Evolutionary conservation across 495 filamentous ascomycete species (phyloP).

Genomic region (Aspergillus asperescens): DNA sequence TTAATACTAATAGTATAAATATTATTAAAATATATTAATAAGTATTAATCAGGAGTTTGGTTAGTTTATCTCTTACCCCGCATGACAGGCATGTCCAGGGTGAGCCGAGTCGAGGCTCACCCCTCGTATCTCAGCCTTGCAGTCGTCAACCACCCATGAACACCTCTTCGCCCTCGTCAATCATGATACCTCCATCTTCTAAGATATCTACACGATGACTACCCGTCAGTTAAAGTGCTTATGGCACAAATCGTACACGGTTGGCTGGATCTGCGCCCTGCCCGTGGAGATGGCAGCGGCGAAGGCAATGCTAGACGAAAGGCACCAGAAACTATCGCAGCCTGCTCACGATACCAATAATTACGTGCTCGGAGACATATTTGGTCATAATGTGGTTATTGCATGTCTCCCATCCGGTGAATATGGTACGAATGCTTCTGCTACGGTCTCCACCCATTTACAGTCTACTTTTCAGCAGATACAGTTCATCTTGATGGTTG

Average conservation of each 20-base stretch:
- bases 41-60: no score
- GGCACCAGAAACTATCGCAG: slow-evolving; percentile 17
- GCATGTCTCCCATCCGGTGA: slow-evolving; percentile 23
- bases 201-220: background rate
- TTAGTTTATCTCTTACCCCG: no score
- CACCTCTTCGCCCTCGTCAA: no score
- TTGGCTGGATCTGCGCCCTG: slow-evolving; percentile 35
- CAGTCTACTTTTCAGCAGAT: slow-evolving; percentile 20
- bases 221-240: background rate
- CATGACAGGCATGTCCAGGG: no score
- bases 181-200: no score
- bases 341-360: slow-evolving; percentile 23
- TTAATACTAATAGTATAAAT: no score
- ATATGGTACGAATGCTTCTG: slow-evolving; percentile 26
- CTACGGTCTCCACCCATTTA: slow-evolving; percentile 24
- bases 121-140: no score
- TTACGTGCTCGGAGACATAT: slow-evolving; percentile 30
- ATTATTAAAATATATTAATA: no score
- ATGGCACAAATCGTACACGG: slow-evolving; percentile 16
- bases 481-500: slow-evolving; percentile 27
- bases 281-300: slow-evolving; percentile 27
- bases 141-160: no score
- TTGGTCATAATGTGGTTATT: slow-evolving; percentile 32
- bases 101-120: no score
- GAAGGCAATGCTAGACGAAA: slow-evolving; percentile 27